phyloP scores from a whole-genome alignment of 2,329 filamentous ascomycete species.

The Blastomyces emzantsi region DNA sequence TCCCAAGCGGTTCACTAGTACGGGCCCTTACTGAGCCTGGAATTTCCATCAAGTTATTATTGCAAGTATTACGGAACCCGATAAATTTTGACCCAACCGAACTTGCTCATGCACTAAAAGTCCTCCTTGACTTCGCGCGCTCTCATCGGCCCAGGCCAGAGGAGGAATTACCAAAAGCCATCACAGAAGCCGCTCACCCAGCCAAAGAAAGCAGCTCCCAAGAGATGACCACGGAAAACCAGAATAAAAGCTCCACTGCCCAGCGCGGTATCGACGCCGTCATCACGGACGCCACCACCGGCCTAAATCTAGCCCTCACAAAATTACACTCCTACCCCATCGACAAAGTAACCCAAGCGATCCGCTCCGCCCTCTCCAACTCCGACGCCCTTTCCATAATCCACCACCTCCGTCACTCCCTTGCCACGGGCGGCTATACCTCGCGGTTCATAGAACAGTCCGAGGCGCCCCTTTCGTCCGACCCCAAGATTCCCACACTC shows the following conservation, averaged over 20 bases:
- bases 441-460: constrained; percentile 36
- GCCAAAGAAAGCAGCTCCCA: constrained; percentile 12
- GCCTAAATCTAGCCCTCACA: constrained; percentile 31
- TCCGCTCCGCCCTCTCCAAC: constrained; percentile 33
- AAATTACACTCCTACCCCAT: constrained; percentile 30
- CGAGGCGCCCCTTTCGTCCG: constrained; percentile 28
- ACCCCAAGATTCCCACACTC: constrained; percentile 31
- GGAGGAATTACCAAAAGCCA: constrained; percentile 27
- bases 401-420: constrained; percentile 36
- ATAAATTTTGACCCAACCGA: constrained; percentile 31
- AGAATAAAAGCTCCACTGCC: neutral
- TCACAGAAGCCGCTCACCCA: constrained; percentile 24
- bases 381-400: constrained; percentile 34
- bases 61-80: constrained; percentile 30
- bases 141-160: constrained; percentile 24
- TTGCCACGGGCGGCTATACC: constrained; percentile 36
- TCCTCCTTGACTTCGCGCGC: constrained; percentile 33
- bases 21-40: constrained; percentile 34
- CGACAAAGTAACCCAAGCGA: constrained; percentile 24
- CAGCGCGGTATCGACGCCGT: constrained; percentile 12
- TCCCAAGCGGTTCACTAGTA: constrained; percentile 33
- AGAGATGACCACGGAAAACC: constrained; percentile 15
- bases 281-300: constrained; percentile 31
- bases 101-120: constrained; percentile 32
- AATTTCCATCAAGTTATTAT: constrained; percentile 30